Evolutionary conservation across 2,329 filamentous ascomycete genomes (phyloP).

Genomic region (Ophiostoma ips): DNA sequence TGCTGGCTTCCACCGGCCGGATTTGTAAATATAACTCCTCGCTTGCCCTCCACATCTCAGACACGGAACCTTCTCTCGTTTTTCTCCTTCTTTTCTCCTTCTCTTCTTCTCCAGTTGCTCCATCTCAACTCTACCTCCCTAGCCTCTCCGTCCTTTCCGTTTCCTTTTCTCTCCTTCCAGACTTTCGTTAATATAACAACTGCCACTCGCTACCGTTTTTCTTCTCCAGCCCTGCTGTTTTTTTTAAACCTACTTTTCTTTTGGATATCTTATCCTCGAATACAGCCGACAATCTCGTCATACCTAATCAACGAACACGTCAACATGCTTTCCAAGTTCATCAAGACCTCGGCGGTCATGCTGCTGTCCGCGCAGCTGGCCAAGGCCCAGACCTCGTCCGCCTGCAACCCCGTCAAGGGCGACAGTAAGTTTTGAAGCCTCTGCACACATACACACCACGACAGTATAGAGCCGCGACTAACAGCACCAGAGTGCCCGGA

Average conservation of each 20-base stretch:
- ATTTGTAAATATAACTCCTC: slow-evolving; percentile 1
- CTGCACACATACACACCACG: too few species aligned
- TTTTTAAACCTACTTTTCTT: neutral
- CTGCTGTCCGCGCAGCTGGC: slow-evolving; percentile 33
- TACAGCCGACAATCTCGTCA: neutral
- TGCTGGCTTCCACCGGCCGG: too few species aligned
- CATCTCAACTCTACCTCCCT: neutral
- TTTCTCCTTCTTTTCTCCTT: neutral
- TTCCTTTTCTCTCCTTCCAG: neutral
- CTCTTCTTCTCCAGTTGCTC: neutral
- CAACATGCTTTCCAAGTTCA: slow-evolving; percentile 32
- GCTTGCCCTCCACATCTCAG: slow-evolving; percentile 4
- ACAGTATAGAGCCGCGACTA: neutral
- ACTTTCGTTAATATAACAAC: slow-evolving; percentile 1
- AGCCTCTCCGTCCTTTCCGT: neutral
- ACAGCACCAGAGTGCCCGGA: slow-evolving; percentile 45
- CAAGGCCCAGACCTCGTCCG: slow-evolving; percentile 42
- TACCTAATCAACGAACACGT: neutral
- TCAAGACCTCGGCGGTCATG: slow-evolving; percentile 32
- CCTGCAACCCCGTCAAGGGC: slow-evolving; percentile 40
- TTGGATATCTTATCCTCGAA: too few species aligned
- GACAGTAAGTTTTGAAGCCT: slow-evolving; percentile 19
- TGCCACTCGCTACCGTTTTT: neutral
- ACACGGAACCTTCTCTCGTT: neutral
- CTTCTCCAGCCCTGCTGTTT: slow-evolving; percentile 6